Evolutionary conservation across 2,329 filamentous ascomycete species (phyloP), one percentile per base, ranked within the genome.

Genomic region (Decorospora gaudefroyi): DNA sequence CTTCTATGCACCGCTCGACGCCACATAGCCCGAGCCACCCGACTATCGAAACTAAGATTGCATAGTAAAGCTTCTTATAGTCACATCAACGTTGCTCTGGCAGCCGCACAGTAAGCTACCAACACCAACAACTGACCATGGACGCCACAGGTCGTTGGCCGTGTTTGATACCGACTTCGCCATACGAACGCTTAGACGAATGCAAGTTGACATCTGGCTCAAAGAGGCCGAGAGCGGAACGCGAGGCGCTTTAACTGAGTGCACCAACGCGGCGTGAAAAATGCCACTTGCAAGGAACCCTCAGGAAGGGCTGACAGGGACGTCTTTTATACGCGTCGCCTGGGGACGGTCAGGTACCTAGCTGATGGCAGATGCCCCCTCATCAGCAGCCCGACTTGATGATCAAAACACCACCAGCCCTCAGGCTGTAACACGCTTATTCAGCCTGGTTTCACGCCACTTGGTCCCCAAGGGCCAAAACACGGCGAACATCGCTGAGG

Each of bases 391-490:
- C 10, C 29, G 28, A 22, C 26, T 31, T n/a, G 16, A n/a, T n/a
- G n/a, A n/a, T n/a, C n/a, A n/a, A n/a, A 21, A 23, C 28, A 42
- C 21, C 21, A 25, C 26, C 21, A 19, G 31, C 31, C 16, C 35
- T 42, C 19, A 13, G 21, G 23, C 31, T 33, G 9, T 12, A 22
- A 18, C 21, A 9, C 22, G 26, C 21, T 36, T 27, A 32, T 22
- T 16, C 37, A 23, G 26, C 19, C 31, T 22, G 16, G 43, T 46
- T 46, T 46, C 43, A 46, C 27, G 11, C n/a, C n/a, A n/a, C n/a
- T n/a, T n/a, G n/a, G n/a, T n/a, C n/a, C n/a, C n/a, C n/a, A n/a
- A n/a, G n/a, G n/a, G n/a, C n/a, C n/a, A n/a, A n/a, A 17, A 18
- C 28, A 22, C 15, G 12, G 23, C 25, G 23, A 15, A 28, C 9